phyloP scores from a whole-genome alignment of 495 filamentous ascomycete genomes.

The Collariella sp. region DNA sequence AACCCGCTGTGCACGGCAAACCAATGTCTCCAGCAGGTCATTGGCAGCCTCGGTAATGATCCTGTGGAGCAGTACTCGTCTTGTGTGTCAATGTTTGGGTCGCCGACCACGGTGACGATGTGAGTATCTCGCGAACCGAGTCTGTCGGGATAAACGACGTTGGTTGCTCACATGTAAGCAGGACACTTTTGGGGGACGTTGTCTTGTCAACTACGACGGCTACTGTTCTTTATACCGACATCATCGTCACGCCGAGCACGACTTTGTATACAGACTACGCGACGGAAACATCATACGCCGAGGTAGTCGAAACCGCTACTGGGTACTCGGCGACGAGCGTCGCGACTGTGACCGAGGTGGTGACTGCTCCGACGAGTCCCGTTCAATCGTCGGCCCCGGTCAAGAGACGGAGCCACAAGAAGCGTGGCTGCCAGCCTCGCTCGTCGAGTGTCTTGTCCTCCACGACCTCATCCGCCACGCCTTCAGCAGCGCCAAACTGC shows the following conservation, averaged over 20 bases:
- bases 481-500: not conserved
- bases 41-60: not conserved
- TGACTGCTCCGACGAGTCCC: not conserved
- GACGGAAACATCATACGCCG: slow-evolving; percentile 2
- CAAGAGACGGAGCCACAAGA: not conserved
- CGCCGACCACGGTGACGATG: slow-evolving; percentile 25
- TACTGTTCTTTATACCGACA: slow-evolving; percentile 5
- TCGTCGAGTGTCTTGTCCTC: not conserved
- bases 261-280: not conserved
- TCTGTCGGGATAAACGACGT: no score
- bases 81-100: slow-evolving; percentile 1
- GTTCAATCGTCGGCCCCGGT: no score
- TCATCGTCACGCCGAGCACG: slow-evolving; percentile 1
- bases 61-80: slow-evolving; percentile 1
- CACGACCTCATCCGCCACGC: not conserved
- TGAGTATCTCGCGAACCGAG: not conserved
- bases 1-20: slow-evolving; percentile 1
- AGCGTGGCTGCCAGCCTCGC: not conserved
- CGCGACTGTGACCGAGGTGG: not conserved
- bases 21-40: slow-evolving; percentile 10
- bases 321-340: not conserved
- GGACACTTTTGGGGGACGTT: slow-evolving; percentile 29
- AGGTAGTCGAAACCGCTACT: not conserved
- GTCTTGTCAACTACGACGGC: not conserved
- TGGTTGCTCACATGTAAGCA: not conserved